Base-by-base conservation (phyloP, 2,329 filamentous ascomycete genomes). In the Hysterium pulicare region DNA sequence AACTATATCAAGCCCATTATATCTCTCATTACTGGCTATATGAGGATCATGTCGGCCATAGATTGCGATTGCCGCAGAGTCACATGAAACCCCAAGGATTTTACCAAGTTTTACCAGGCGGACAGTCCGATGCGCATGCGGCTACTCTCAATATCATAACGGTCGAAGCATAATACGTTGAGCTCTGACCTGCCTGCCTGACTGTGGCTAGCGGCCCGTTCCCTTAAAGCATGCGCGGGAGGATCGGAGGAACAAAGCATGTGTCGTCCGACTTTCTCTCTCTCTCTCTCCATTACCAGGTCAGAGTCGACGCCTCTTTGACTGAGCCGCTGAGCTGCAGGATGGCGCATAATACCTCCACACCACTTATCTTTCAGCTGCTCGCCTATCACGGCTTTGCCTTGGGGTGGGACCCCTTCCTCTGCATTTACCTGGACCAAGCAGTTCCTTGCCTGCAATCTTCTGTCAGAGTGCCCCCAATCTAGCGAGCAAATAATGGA, bases 1-100 rank as follows among this genome's bases (percentile, higher is more conserved):
- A 54, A 49, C 50, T 42, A 61, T 62, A 65, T 54, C 57, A 51
- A 41, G 44, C 48, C 48, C 48, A 44, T 57, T 61, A 55, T 59
- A 59, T 37, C 30, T 44, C 51, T 54, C 46, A 55, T 53, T 54
- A 51, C 59, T 56, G 61, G 61, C 53, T 62, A 62, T 59, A 59
- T 62, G 58, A 52, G 53, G 57, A 62, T 62, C 55, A 49, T 51
- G 47, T 50, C 52, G 38, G 36, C 46, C 41, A 31, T 51, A 49
- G 50, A 49, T 54, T 57, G 45, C 43, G 50, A 31, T 48, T 54
- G 51, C 54, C 44, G 49, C 45, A 50, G 44, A 42, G 49, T 61
- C 58, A 62, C 58, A 62, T 63, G 61, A 54, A 55, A 55, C 47
- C 34, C 28, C 39, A 41, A 44, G n/a, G n/a, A n/a, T n/a, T n/a